Evolutionary conservation across 1,284 basidiomycete species (phyloP).

Genomic region (Sutorius eximius): DNA sequence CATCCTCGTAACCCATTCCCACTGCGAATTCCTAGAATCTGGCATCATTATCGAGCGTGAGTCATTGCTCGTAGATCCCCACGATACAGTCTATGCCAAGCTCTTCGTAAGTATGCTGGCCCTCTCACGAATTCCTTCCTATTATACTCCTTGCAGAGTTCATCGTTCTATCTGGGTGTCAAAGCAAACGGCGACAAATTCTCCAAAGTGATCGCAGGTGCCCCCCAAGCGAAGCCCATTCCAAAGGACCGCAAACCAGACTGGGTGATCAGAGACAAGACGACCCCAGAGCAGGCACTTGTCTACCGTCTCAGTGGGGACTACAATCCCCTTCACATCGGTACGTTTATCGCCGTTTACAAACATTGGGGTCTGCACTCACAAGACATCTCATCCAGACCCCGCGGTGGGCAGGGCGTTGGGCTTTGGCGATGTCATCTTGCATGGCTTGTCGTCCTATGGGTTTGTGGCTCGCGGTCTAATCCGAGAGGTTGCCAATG

Average conservation of each 20-base stretch:
- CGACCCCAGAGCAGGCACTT: constrained; percentile 72
- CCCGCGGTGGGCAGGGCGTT: constrained; percentile 65
- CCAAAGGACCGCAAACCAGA: constrained; percentile 70
- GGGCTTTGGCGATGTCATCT: constrained; percentile 78
- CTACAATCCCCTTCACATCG: constrained; percentile 84
- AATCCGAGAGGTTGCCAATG: constrained; percentile 58
- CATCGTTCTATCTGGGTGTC: constrained; percentile 73
- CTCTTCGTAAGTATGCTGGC: constrained; percentile 55
- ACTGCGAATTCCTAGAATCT: constrained; percentile 48
- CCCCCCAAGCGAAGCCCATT: constrained; percentile 65
- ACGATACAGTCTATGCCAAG: constrained; percentile 66
- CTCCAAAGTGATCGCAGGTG: constrained; percentile 64
- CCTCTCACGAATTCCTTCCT: neutral
- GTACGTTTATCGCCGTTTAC: constrained; percentile 37
- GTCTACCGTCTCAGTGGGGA: constrained; percentile 81
- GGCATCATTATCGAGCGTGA: constrained; percentile 75
- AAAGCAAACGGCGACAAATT: constrained; percentile 71
- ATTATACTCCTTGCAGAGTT: constrained; percentile 44
- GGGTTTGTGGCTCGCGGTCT: constrained; percentile 78
- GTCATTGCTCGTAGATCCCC: constrained; percentile 58
- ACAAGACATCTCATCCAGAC: constrained; percentile 43
- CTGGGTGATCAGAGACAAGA: constrained; percentile 67
- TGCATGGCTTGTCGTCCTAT: constrained; percentile 79
- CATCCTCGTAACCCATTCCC: neutral
- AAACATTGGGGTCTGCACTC: neutral